Evolutionary conservation across 441 rosid genomes (phyloP).

Genomic region (Pelargonium citronellum): DNA sequence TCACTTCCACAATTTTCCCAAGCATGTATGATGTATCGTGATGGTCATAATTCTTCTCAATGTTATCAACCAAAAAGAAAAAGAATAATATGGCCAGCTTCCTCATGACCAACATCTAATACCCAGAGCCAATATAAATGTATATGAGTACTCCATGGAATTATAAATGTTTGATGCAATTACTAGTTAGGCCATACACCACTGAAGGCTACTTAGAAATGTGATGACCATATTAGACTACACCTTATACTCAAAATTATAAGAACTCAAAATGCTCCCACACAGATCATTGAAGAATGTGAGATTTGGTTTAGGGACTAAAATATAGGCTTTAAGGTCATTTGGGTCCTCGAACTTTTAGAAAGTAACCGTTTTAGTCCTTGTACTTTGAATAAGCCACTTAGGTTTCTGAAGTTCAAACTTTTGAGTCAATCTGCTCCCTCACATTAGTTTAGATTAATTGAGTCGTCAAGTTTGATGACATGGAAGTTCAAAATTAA

Average conservation of each 20-base stretch:
- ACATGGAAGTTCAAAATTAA: too few species aligned
- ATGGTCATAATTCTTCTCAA: background rate
- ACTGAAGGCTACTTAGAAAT: too few species aligned
- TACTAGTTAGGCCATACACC: background rate
- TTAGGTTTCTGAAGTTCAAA: too few species aligned
- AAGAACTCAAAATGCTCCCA: background rate
- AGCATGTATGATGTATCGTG: background rate
- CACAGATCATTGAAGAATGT: background rate
- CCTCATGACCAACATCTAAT: background rate
- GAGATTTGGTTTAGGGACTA: background rate
- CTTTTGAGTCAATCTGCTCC: too few species aligned
- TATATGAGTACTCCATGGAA: background rate
- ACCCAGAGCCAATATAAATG: too few species aligned
- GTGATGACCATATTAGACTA: too few species aligned
- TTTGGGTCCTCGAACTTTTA: too few species aligned
- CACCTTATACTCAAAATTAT: background rate
- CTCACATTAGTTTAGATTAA: too few species aligned
- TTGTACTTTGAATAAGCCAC: too few species aligned
- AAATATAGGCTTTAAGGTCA: background rate
- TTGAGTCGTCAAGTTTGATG: too few species aligned
- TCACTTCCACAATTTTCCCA: background rate
- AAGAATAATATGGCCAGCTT: background rate
- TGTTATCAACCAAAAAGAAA: background rate
- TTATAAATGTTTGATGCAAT: background rate
- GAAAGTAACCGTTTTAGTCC: too few species aligned